These are phyloP conservation scores for Penicillium crystallinum DNA, from an alignment of 495 filamentous ascomycete species.

Conservation along the genomic window DNA sequence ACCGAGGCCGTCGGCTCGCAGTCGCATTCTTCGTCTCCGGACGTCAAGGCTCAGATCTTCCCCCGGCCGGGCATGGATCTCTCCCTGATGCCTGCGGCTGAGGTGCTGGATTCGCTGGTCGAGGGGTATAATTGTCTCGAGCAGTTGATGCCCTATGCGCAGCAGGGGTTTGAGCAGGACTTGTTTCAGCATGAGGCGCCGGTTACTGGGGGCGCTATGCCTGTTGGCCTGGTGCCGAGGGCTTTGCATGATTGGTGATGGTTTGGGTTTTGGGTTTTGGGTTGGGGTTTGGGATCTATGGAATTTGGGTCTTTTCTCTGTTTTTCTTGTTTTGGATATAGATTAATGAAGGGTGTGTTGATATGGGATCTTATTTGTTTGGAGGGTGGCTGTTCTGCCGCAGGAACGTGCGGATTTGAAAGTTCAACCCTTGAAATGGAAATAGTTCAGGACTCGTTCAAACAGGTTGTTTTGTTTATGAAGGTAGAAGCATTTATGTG, in stretches of 20 bases:
- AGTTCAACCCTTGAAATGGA: background rate
- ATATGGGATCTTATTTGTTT: background rate
- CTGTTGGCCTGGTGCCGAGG: slow-evolving; percentile 22
- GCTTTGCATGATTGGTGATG: slow-evolving; percentile 25
- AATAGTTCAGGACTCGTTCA: background rate
- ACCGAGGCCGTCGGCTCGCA: slow-evolving; percentile 12
- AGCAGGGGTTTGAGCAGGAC: slow-evolving; percentile 11
- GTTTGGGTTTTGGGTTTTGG: background rate
- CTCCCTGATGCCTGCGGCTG: slow-evolving; percentile 13
- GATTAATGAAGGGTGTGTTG: background rate
- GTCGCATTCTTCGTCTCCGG: slow-evolving; percentile 6
- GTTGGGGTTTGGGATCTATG: background rate
- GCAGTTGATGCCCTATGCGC: slow-evolving; percentile 21
- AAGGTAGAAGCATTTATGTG: too few species aligned
- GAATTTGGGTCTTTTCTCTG: background rate
- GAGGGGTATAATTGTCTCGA: slow-evolving; percentile 23
- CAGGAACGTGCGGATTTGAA: background rate
- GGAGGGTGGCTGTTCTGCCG: background rate
- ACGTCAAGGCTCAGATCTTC: background rate
- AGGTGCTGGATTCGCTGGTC: slow-evolving; percentile 19
- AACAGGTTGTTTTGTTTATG: background rate
- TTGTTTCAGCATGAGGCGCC: slow-evolving; percentile 17
- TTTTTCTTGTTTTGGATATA: background rate
- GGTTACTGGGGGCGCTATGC: slow-evolving; percentile 24
- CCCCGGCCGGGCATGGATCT: slow-evolving; percentile 12